Evolutionary conservation across 225 moss, liverwort and hornwort genomes (phyloP).

Genomic region (Ulota crispa): DNA sequence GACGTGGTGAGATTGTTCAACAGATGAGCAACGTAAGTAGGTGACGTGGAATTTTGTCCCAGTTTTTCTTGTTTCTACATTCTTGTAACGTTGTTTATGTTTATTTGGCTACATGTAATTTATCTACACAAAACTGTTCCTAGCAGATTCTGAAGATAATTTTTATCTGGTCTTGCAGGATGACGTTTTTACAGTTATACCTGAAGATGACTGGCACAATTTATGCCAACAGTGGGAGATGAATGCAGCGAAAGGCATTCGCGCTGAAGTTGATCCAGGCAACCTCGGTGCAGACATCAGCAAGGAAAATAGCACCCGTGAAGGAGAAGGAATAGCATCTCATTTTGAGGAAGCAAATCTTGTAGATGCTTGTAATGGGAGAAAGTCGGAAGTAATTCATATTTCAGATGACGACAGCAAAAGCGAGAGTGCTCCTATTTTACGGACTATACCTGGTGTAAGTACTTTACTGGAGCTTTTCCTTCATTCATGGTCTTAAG

Average conservation of each 20-base stretch:
- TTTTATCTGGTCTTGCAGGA: slow-evolving; percentile 58
- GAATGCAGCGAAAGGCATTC: slow-evolving; percentile 81
- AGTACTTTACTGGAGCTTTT: slow-evolving; percentile 20
- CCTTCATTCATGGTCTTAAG: not conserved
- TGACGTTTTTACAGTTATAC: slow-evolving; percentile 78
- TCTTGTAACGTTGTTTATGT: not conserved
- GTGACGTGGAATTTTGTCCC: slow-evolving; percentile 17
- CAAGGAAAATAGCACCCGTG: slow-evolving; percentile 32
- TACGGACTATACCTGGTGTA: slow-evolving; percentile 84
- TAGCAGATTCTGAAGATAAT: not conserved
- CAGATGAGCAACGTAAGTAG: slow-evolving; percentile 66
- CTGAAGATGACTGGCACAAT: slow-evolving; percentile 85
- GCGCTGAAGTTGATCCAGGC: slow-evolving; percentile 65
- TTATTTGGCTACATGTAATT: not conserved
- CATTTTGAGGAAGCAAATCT: slow-evolving; percentile 38
- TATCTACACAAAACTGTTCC: not conserved
- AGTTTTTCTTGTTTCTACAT: not conserved
- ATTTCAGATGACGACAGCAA: slow-evolving; percentile 66
- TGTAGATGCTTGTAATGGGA: slow-evolving; percentile 47
- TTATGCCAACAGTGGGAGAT: slow-evolving; percentile 96
- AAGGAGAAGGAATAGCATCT: slow-evolving; percentile 39
- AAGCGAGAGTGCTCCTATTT: slow-evolving; percentile 60
- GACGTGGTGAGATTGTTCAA: slow-evolving; percentile 89
- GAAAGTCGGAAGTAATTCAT: slow-evolving; percentile 49
- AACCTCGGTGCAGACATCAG: slow-evolving; percentile 42